Conservation (phyloP, 2,329 filamentous ascomycete species). For the Eutypella sp. region DNA sequence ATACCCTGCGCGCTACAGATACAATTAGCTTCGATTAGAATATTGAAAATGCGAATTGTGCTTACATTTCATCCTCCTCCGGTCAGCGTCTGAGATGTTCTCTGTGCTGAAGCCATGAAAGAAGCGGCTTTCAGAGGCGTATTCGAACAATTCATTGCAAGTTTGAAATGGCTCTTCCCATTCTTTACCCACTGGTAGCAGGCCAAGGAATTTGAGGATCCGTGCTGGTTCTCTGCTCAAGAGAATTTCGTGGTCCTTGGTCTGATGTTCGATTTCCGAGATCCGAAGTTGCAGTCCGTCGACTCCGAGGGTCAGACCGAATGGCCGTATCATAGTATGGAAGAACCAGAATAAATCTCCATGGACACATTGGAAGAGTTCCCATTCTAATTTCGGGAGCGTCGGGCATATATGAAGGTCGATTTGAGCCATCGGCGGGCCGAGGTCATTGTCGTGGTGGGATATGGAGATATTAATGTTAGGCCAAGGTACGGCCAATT, state of each 20-base stretch:
- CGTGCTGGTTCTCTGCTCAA: not conserved
- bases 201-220: not conserved
- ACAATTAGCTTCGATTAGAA: not conserved
- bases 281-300: not conserved
- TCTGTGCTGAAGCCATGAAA: not conserved
- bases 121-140: not conserved
- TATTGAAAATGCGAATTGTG: not conserved
- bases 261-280: not conserved
- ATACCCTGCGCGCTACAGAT: not conserved
- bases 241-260: not conserved
- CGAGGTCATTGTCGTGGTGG: too few species aligned
- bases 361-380: not conserved
- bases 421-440: not conserved
- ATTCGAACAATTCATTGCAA: not conserved
- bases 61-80: not conserved
- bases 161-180: not conserved
- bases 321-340: not conserved
- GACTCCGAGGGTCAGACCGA: not conserved
- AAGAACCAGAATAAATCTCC: not conserved
- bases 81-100: not conserved
- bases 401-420: not conserved
- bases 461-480: too few species aligned
- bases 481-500: not conserved
- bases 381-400: not conserved
- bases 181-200: not conserved